Conservation (phyloP, 2,329 filamentous ascomycete genomes). For the Aspergillus sclerotialis region DNA sequence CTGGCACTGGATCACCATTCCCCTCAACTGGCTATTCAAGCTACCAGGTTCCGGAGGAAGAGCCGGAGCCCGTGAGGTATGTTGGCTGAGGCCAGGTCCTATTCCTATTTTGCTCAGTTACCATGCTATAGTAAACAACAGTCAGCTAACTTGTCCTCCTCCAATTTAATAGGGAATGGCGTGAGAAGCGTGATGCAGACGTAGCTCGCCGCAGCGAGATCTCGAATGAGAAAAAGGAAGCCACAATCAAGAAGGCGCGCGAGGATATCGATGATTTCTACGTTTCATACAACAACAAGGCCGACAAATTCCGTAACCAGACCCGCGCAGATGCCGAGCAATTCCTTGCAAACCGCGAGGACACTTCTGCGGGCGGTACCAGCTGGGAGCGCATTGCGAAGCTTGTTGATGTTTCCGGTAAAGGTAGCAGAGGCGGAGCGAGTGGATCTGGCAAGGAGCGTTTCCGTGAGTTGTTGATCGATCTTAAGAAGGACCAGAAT, state of each 20-base stretch:
- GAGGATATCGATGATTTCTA: slow-evolving; percentile 98
- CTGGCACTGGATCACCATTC: slow-evolving; percentile 57
- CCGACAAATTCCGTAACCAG: slow-evolving; percentile 85
- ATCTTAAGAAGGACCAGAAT: slow-evolving; percentile 88
- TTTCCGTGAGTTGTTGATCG: slow-evolving; percentile 84
- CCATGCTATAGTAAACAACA: background rate
- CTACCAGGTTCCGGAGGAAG: slow-evolving; percentile 62
- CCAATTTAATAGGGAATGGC: slow-evolving; percentile 60
- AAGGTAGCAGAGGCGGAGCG: slow-evolving; percentile 78
- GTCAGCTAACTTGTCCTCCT: slow-evolving; percentile 6
- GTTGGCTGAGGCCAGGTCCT: slow-evolving; percentile 6
- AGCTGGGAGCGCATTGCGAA: slow-evolving; percentile 99
- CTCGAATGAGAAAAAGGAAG: slow-evolving; percentile 71
- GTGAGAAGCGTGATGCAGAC: slow-evolving; percentile 76
- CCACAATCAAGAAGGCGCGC: slow-evolving; percentile 82
- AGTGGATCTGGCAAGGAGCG: slow-evolving; percentile 90
- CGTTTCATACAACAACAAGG: slow-evolving; percentile 98
- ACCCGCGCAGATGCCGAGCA: slow-evolving; percentile 88
- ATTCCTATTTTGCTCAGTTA: background rate
- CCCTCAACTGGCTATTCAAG: slow-evolving; percentile 44
- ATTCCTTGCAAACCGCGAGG: slow-evolving; percentile 80
- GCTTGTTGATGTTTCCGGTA: slow-evolving; percentile 93
- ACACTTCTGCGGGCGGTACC: slow-evolving; percentile 88
- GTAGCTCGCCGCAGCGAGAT: slow-evolving; percentile 79
- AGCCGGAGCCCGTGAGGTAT: slow-evolving; percentile 74